These are phyloP conservation scores for Cladosporium sp. DNA, from an alignment of 2,329 filamentous ascomycete species.

Conservation along the genomic window DNA sequence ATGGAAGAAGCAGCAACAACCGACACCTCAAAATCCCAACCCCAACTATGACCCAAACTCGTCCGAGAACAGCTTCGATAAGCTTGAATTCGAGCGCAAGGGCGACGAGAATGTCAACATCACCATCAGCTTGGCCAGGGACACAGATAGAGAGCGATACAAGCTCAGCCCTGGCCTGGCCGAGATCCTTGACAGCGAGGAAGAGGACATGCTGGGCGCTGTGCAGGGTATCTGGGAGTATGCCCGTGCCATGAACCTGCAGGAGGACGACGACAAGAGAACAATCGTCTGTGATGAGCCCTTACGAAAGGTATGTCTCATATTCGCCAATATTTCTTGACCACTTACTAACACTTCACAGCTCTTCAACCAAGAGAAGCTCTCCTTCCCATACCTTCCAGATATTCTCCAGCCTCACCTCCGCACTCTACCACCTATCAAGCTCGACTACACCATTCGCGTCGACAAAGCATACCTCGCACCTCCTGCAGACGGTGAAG, in stretches of 20 bases:
- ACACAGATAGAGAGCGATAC: constrained; percentile 83
- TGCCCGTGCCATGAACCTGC: constrained; percentile 75
- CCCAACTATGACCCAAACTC: constrained; percentile 46
- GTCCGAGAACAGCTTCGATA: constrained; percentile 76
- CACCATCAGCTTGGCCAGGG: constrained; percentile 77
- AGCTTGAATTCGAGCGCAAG: constrained; percentile 83
- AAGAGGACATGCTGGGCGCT: constrained; percentile 82
- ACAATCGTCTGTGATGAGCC: constrained; percentile 86
- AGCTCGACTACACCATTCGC: constrained; percentile 86
- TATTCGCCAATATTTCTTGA: background rate
- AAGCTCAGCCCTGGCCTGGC: constrained; percentile 73
- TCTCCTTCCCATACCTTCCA: constrained; percentile 81
- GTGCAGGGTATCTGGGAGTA: constrained; percentile 96
- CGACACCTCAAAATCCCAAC: constrained; percentile 44
- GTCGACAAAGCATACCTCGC: constrained; percentile 65
- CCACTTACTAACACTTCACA: constrained; percentile 33
- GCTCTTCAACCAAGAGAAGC: constrained; percentile 67
- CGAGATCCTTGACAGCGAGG: constrained; percentile 78
- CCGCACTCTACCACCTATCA: constrained; percentile 72
- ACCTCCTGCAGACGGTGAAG: constrained; percentile 53
- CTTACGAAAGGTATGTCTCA: constrained; percentile 63
- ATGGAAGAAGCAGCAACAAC: constrained; percentile 73
- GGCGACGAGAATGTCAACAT: constrained; percentile 91
- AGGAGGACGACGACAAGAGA: constrained; percentile 92
- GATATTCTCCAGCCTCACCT: constrained; percentile 71